phyloP scores from a whole-genome alignment of 257 asterid species.

The Solanum okadae region DNA sequence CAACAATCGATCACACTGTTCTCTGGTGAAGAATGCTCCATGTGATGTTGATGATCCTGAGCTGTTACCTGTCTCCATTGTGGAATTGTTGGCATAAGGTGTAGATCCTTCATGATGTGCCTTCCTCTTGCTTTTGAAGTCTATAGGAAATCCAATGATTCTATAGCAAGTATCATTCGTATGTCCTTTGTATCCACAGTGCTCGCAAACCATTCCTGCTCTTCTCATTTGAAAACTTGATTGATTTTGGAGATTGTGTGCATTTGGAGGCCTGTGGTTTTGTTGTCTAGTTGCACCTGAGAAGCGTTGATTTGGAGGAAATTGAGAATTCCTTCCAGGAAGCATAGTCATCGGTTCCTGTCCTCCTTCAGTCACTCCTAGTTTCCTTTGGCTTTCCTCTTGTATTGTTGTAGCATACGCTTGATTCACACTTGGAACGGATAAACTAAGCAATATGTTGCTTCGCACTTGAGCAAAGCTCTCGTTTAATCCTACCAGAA shows the following conservation, averaged over 20 bases:
- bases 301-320: not conserved
- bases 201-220: not conserved
- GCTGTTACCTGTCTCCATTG: too few species aligned
- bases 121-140: too few species aligned
- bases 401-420: not conserved
- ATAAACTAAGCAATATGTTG: not conserved
- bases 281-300: too few species aligned
- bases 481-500: not conserved
- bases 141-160: not conserved
- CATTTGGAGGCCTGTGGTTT: too few species aligned
- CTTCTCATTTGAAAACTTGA: too few species aligned
- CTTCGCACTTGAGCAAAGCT: not conserved
- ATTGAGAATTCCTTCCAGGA: not conserved
- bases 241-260: too few species aligned
- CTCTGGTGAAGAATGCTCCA: not conserved
- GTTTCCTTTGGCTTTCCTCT: not conserved
- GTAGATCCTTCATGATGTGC: not conserved
- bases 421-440: not conserved
- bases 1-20: too few species aligned
- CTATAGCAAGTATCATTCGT: not conserved
- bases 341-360: too few species aligned
- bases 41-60: not conserved
- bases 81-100: not conserved
- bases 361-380: not conserved
- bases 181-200: not conserved